A percentile compares a stretch with the other conserved stretches of the same genome.
Evolutionary conservation across 2,329 filamentous ascomycete species (phyloP).

Genomic region (Fusarium pseudoanthophilum): DNA sequence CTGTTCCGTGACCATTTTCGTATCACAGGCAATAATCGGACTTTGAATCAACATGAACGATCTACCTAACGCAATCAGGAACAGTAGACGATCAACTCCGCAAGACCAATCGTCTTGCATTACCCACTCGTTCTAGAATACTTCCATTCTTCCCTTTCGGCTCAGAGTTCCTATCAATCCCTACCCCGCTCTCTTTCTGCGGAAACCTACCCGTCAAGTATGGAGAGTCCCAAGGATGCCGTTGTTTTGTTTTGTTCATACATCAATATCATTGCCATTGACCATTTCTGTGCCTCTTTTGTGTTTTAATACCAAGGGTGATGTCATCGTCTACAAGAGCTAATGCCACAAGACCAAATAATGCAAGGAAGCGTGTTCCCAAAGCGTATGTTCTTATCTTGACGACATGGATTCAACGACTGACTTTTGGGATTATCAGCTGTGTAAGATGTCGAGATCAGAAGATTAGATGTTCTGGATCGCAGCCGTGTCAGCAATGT

Average conservation of each 20-base stretch:
- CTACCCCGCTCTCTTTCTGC: constrained; percentile 16
- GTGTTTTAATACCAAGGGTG: background rate
- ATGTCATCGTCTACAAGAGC: constrained; percentile 23
- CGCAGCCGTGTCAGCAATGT: constrained; percentile 30
- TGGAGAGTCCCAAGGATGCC: background rate
- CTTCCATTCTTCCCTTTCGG: constrained; percentile 4
- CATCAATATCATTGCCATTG: background rate
- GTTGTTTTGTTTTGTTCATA: background rate
- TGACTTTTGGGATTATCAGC: background rate
- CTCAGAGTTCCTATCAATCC: constrained; percentile 4
- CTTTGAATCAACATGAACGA: background rate
- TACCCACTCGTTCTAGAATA: constrained; percentile 26
- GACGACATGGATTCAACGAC: background rate
- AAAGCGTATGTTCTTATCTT: constrained; percentile 27
- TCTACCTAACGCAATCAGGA: constrained; percentile 25
- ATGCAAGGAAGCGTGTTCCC: constrained; percentile 26
- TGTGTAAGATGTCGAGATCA: constrained; percentile 36
- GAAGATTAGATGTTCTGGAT: constrained; percentile 34
- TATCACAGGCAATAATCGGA: background rate
- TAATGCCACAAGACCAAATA: constrained; percentile 12
- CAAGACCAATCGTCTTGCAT: constrained; percentile 1
- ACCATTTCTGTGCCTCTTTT: background rate
- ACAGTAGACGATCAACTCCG: constrained; percentile 33
- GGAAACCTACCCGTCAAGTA: background rate
- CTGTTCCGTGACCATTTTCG: background rate